These are phyloP conservation scores for Backusella circina DNA, from an alignment of 192 early-diverging fungal genomes.

Conservation along the genomic window DNA sequence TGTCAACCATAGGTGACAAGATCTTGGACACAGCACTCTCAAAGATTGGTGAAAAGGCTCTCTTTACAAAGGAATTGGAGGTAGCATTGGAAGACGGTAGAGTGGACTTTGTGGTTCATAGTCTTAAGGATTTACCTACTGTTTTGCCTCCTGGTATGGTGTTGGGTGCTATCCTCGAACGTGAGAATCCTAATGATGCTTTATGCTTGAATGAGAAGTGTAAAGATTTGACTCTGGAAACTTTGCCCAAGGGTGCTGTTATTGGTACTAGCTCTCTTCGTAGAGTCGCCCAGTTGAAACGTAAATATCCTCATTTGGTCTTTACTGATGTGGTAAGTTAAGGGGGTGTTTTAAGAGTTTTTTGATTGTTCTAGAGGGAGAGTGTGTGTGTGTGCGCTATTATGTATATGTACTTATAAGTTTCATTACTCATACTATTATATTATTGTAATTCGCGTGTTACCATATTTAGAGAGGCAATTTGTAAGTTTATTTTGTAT, in stretches of 20 bases:
- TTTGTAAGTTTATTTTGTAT: slow-evolving; percentile 31
- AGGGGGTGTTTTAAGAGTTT: neutral
- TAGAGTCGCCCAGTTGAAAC: slow-evolving; percentile 80
- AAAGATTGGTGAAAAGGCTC: slow-evolving; percentile 87
- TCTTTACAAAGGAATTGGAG: slow-evolving; percentile 93
- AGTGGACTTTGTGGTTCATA: slow-evolving; percentile 90
- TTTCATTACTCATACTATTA: neutral
- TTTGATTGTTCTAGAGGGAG: neutral
- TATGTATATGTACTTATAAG: neutral
- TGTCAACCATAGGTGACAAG: slow-evolving; percentile 79
- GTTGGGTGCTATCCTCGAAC: slow-evolving; percentile 75
- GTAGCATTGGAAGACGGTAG: slow-evolving; percentile 58
- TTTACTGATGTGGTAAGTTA: slow-evolving; percentile 75
- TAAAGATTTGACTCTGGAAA: slow-evolving; percentile 42
- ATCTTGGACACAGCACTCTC: slow-evolving; percentile 77
- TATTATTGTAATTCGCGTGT: neutral
- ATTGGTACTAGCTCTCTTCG: slow-evolving; percentile 90
- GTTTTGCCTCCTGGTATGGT: slow-evolving; percentile 76
- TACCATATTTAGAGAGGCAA: slow-evolving; percentile 27
- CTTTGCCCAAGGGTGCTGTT: slow-evolving; percentile 69
- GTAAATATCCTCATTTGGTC: slow-evolving; percentile 68
- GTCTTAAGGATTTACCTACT: slow-evolving; percentile 93
- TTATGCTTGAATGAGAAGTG: slow-evolving; percentile 50
- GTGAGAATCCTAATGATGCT: slow-evolving; percentile 92
- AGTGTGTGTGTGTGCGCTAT: neutral